Evolutionary conservation across 805 yeast species (phyloP), one percentile per base, ranked within the genome.

Genomic region (Nakazawaea wickerhamii): DNA sequence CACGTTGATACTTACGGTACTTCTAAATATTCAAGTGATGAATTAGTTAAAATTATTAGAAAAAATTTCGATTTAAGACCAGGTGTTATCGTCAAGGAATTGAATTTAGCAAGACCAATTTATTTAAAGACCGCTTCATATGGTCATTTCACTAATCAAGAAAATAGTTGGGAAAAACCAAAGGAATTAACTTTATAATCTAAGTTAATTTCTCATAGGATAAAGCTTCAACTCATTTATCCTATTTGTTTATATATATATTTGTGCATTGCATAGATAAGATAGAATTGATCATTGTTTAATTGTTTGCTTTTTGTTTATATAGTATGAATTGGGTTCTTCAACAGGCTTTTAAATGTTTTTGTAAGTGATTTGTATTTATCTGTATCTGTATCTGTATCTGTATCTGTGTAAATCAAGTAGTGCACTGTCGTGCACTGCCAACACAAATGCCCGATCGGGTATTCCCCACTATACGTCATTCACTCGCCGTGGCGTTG

Each of bases 71-170:
- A 93, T 72, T 79, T 93, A 67, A 91, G 99, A 81, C 99, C 99
- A 52, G 99, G 99, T 87, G 93, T 85, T 58, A 81, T 93, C 69
- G 99, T 93, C 65, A 87, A 74, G 70, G 96, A 90, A 69, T 81
- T 93, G 63, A 93, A 93, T 67, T 81, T 93, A 65, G 99, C 99
- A 53, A 88, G 96, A 75, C 99, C 99, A 70, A 93, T 93, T 71
- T 93, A 93, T 80, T 81, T 88, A 77, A 85, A 91, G 84, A 93
- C 99, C 59, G 99, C 99, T 60, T 84, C 96, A 45, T 91, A 93
- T 71, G 99, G 99, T 67, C 99, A 93, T 75, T 93, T 93, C 86
- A 93, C 99, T 65, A 87, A 93, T 84, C 99, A 91, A 79, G 84
- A 82, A 64, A 85, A 88, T 82, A 75, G 96, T 61, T 93, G 99